Evolutionary conservation across 176 grass and related monocot genomes (phyloP).

Genomic region (Cymbopogon citratus): DNA sequence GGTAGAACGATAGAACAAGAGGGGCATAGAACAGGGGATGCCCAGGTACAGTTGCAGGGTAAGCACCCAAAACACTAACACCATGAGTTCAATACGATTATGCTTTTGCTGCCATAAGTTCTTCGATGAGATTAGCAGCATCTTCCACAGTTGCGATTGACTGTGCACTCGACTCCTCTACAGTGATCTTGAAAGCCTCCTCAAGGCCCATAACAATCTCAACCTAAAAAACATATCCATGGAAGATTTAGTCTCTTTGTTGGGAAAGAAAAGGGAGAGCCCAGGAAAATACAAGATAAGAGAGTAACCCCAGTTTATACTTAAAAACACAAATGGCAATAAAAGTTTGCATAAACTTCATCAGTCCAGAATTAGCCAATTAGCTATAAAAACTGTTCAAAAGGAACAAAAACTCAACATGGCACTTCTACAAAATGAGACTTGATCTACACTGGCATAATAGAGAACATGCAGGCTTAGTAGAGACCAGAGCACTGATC

Average conservation of each 20-base stretch:
- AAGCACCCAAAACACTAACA: neutral
- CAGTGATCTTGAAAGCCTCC: conserved; percentile 47
- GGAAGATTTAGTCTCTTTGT: neutral
- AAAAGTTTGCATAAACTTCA: conserved; percentile 2
- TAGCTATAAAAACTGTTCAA: neutral
- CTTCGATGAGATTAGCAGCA: conserved; percentile 48
- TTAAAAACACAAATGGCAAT: neutral
- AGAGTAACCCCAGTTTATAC: neutral
- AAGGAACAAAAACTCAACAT: neutral
- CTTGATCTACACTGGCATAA: neutral
- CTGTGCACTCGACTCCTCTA: conserved; percentile 43
- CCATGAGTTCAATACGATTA: neutral
- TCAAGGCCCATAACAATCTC: conserved; percentile 63
- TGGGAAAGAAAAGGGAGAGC: neutral
- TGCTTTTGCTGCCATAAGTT: conserved; percentile 9
- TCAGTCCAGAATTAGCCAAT: neutral
- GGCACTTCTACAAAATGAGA: neutral
- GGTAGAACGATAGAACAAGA: conserved; percentile 13
- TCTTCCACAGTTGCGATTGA: conserved; percentile 44
- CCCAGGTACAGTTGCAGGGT: neutral
- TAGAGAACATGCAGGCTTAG: neutral
- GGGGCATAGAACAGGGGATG: neutral
- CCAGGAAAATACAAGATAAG: neutral
- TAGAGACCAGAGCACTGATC: neutral
- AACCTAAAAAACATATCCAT: conserved; percentile 22